These are phyloP conservation scores for Phalaenopsis equestris DNA, from an alignment of 106 monocot species.

Conservation along the genomic window DNA sequence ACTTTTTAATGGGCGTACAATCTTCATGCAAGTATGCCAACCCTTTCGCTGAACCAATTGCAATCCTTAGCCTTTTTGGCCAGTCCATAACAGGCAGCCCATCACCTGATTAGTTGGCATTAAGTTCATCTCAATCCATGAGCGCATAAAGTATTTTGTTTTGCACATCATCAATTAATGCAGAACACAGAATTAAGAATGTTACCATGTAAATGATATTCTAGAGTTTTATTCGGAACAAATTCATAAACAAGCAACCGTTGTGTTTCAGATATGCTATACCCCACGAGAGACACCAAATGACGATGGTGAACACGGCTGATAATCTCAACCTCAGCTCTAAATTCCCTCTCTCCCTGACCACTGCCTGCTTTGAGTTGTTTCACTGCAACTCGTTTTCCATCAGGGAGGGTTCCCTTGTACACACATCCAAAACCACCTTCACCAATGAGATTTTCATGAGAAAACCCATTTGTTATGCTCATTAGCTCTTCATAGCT, in stretches of 20 bases:
- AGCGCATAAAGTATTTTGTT: not conserved
- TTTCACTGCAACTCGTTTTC: constrained; percentile 66
- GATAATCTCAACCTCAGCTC: constrained; percentile 91
- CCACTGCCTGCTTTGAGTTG: constrained; percentile 79
- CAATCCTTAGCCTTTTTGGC: constrained; percentile 68
- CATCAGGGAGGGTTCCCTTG: constrained; percentile 63
- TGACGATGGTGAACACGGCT: constrained; percentile 82
- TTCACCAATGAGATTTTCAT: constrained; percentile 62
- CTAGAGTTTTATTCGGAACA: constrained; percentile 73
- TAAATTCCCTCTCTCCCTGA: constrained; percentile 86
- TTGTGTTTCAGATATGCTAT: constrained; percentile 59
- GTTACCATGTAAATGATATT: constrained; percentile 87
- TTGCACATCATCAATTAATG: constrained; percentile 5
- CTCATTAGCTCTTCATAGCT: constrained; percentile 58
- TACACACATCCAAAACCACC: constrained; percentile 91
- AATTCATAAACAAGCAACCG: constrained; percentile 76
- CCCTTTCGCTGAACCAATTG: constrained; percentile 73
- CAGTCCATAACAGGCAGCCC: constrained; percentile 54
- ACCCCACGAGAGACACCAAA: constrained; percentile 76
- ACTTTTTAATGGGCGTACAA: constrained; percentile 35
- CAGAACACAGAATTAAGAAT: not conserved
- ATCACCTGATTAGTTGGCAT: constrained; percentile 18
- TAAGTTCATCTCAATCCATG: not conserved
- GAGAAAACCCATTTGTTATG: constrained; percentile 57
- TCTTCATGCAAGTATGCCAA: constrained; percentile 92